Base-by-base conservation (phyloP, 331 rosid species). In the Erythrophleum ivorense region DNA sequence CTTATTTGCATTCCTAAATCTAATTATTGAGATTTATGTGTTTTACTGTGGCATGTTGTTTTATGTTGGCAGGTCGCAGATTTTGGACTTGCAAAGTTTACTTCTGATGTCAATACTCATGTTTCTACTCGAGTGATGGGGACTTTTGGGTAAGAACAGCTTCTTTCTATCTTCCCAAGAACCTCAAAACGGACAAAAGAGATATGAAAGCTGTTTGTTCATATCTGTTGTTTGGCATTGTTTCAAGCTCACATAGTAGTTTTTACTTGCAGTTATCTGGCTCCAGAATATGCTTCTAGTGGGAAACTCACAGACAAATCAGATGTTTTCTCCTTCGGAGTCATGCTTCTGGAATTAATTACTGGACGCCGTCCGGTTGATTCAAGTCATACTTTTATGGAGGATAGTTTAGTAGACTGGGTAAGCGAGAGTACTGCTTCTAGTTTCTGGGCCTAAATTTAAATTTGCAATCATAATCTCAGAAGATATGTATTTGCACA, bases 41-140 rank as follows among this genome's bases (percentile, higher is more conserved):
- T 21, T 73, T 46, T 45, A 63, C 40, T 18, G 5, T 70, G 75
- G 15, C 29, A 38, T 70, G 19, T 12, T 67, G 34, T 13, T 53
- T 48, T 53, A 9, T 77, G 31, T 66, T 80, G 73, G 50, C 90
- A 94, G 98, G 98, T 94, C 82, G 93, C 98, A 1, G 98, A 94
- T 83, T 94, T 94, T 76, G 97, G 98, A 77, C 98, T 94, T 78
- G 98, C 98, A 7, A 94, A 92, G 86, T 53, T 94, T 81, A 48
- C 96, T 72, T 87, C 91, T 45, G 98, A 94, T 75, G 13, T 86
- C 71, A 89, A 94, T 50, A 94, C 98, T 76, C 98, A 94, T 75
- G 90, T 94, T 53, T 94, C 98, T 79, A 92, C 98, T 40, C 89
- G 98, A 77, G 98, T 94, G 78, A 94, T 94, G 98, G 97, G 98